phyloP scores from a whole-genome alignment of 106 monocot species.

The Dactylorhiza incarnata region DNA sequence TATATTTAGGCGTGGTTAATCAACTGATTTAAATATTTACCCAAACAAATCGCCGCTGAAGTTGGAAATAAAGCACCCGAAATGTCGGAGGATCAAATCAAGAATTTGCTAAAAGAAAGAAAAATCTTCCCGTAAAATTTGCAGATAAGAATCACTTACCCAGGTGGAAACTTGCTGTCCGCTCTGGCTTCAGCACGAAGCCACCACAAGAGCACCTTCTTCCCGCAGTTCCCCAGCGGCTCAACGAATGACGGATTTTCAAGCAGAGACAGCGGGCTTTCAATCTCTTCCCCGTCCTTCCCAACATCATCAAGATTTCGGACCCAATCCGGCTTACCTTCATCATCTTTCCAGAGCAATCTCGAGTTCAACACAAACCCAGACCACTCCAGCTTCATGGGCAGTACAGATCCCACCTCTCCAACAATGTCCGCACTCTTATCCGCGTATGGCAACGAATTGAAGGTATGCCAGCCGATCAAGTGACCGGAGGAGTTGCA shows the following conservation, averaged over 20 bases:
- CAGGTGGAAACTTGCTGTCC: slow-evolving; percentile 74
- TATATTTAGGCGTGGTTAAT: not conserved
- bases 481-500: slow-evolving; percentile 67
- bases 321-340: slow-evolving; percentile 55
- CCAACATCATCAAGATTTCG: slow-evolving; percentile 45
- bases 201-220: slow-evolving; percentile 84
- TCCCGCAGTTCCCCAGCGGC: slow-evolving; percentile 80
- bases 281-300: slow-evolving; percentile 37
- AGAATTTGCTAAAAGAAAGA: not conserved
- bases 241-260: slow-evolving; percentile 52
- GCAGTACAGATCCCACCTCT: slow-evolving; percentile 44
- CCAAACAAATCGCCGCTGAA: not conserved
- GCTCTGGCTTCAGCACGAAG: slow-evolving; percentile 61
- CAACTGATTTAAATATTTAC: not conserved
- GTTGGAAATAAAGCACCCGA: not conserved
- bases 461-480: slow-evolving; percentile 75
- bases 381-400: slow-evolving; percentile 66
- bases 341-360: slow-evolving; percentile 59
- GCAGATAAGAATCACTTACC: slow-evolving; percentile 30
- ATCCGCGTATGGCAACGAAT: slow-evolving; percentile 33
- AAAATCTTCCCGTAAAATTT: not conserved
- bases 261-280: slow-evolving; percentile 49
- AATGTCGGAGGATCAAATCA: not conserved
- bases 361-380: slow-evolving; percentile 83
- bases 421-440: slow-evolving; percentile 46